phyloP scores from a whole-genome alignment of 257 asterid species.

The Rhazya stricta region DNA sequence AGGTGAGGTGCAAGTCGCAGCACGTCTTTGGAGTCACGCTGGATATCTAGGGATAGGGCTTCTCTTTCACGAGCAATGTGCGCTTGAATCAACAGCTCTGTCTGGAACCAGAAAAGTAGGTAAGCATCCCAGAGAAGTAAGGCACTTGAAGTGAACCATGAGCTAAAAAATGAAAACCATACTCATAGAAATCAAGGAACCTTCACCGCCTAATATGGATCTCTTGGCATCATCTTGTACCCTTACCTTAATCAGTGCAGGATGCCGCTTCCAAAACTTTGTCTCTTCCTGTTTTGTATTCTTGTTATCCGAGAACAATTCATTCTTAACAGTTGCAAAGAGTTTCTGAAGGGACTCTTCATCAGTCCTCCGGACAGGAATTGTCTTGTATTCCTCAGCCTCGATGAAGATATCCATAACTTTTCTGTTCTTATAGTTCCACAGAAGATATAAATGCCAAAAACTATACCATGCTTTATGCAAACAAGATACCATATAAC shows the following conservation, averaged over 20 bases:
- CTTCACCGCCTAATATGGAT: not conserved
- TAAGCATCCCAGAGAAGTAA: slow-evolving; percentile 6
- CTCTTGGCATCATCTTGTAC: slow-evolving; percentile 12
- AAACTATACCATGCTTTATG: not conserved
- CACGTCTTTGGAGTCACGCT: slow-evolving; percentile 55
- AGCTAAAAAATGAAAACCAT: not conserved
- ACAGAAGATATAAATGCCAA: not conserved
- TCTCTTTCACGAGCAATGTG: slow-evolving; percentile 66
- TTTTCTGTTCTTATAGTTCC: slow-evolving; percentile 49
- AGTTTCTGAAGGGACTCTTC: slow-evolving; percentile 85
- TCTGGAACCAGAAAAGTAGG: slow-evolving; percentile 40
- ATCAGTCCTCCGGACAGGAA: slow-evolving; percentile 79
- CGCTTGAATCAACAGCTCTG: slow-evolving; percentile 76
- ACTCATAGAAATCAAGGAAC: slow-evolving; percentile 1
- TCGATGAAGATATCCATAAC: slow-evolving; percentile 71
- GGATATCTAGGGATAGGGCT: slow-evolving; percentile 57
- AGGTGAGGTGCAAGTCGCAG: slow-evolving; percentile 75
- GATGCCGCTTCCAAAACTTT: slow-evolving; percentile 91
- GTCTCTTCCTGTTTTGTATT: slow-evolving; percentile 73
- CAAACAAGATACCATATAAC: not conserved
- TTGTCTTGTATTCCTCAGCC: slow-evolving; percentile 81
- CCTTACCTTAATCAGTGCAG: slow-evolving; percentile 70
- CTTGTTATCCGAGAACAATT: slow-evolving; percentile 76
- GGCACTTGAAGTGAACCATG: not conserved
- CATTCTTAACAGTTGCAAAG: slow-evolving; percentile 61